Conservation (phyloP, 2,329 filamentous ascomycete species). For the Atkinsonella texensis region DNA sequence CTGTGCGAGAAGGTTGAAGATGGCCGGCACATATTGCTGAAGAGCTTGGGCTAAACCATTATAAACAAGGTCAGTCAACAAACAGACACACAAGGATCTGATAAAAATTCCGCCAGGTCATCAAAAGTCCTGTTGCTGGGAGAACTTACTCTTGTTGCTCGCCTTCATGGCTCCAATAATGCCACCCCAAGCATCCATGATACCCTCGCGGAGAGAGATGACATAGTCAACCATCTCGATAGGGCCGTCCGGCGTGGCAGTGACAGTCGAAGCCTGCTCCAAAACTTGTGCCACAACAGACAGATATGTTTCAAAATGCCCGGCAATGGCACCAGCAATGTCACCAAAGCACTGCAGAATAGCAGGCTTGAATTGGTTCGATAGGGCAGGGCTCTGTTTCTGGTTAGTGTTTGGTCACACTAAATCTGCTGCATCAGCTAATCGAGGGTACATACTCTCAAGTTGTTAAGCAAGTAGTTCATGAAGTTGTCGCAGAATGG, state of each 20-base stretch:
- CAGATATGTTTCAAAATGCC: slow-evolving; percentile 86
- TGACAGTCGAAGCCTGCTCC: slow-evolving; percentile 81
- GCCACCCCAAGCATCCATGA: slow-evolving; percentile 98
- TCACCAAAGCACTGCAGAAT: slow-evolving; percentile 98
- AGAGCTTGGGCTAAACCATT: slow-evolving; percentile 50
- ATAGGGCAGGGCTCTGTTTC: slow-evolving; percentile 62
- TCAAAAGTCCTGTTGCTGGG: no score
- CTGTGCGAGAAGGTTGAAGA: slow-evolving; percentile 75
- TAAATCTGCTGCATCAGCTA: no score
- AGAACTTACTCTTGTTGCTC: slow-evolving; percentile 58
- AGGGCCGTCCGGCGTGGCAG: slow-evolving; percentile 63
- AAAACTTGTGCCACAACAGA: slow-evolving; percentile 86
- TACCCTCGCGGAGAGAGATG: slow-evolving; percentile 85
- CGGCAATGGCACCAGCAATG: slow-evolving; percentile 87
- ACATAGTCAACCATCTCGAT: slow-evolving; percentile 98
- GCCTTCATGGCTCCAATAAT: slow-evolving; percentile 90
- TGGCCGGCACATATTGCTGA: slow-evolving; percentile 66
- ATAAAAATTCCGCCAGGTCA: no score
- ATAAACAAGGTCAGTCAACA: neutral
- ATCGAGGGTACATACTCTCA: slow-evolving; percentile 47
- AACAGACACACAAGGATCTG: no score
- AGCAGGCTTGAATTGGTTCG: slow-evolving; percentile 95
- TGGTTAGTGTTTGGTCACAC: neutral
- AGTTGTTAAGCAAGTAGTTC: slow-evolving; percentile 91
- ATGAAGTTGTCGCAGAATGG: slow-evolving; percentile 96